phyloP scores from a whole-genome alignment of 148 eudicot genomes.

The Fallopia convolvulus region DNA sequence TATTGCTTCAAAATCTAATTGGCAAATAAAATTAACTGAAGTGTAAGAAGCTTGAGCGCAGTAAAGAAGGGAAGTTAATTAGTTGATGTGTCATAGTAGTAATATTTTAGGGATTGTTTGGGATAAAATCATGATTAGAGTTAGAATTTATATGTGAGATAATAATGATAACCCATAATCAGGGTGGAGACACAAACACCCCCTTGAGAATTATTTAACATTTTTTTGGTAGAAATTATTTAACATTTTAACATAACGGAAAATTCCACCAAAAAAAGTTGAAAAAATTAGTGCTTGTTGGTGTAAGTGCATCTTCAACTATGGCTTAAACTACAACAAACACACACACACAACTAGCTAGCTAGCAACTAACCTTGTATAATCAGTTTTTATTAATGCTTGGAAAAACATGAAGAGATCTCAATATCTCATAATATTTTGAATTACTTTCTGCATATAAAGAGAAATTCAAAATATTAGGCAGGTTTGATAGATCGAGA shows the following conservation, averaged over 20 bases:
- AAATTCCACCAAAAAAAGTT: not conserved
- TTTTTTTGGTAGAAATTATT: too few species aligned
- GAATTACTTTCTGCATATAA: too few species aligned
- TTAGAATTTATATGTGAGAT: not conserved
- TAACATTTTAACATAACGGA: not conserved
- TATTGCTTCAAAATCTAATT: too few species aligned
- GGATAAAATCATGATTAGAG: not conserved
- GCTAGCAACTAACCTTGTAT: not conserved
- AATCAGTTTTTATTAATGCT: too few species aligned
- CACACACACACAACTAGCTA: too few species aligned
- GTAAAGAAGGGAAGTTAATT: not conserved
- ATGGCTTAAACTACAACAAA: not conserved
- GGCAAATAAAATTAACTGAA: not conserved
- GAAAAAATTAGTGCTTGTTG: not conserved
- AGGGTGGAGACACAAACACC: not conserved
- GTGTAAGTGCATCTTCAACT: not conserved
- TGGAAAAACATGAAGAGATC: too few species aligned
- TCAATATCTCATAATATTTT: too few species aligned
- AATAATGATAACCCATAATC: slow-evolving; percentile 1
- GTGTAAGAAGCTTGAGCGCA: not conserved
- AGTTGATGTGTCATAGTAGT: not conserved
- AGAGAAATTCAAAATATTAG: too few species aligned
- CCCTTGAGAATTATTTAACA: not conserved
- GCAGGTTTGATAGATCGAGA: too few species aligned
- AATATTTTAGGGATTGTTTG: not conserved